Evolutionary conservation across 2,329 filamentous ascomycete species (phyloP), one percentile per base, ranked within the genome.

Genomic region (Chaetomium olivaceum): DNA sequence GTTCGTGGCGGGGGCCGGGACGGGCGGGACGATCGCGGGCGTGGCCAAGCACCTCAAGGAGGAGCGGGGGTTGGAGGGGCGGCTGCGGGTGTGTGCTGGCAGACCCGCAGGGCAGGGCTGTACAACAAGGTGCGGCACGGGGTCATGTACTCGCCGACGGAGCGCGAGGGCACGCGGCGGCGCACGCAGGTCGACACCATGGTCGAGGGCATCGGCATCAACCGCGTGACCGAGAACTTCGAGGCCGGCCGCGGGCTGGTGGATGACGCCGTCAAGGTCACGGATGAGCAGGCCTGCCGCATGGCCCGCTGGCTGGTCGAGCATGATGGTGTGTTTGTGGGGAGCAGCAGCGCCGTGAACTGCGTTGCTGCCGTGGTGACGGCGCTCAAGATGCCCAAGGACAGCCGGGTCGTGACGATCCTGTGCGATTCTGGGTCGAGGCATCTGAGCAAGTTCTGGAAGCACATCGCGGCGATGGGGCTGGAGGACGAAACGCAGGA

Each of bases 301-400:
- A 99, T 99, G 95, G 95, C 94, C n/a, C 84, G 92, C 68, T 98
- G 93, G 92, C 80, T 99, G 50, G 94, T 97, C 9, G 93, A 98
- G 79, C 90, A 93, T 69, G 95, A 99, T 77, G 95, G 95, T 8
- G 89, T 99, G 61, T 99, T 99, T 74, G 84, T 93, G 50, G 96
- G 95, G 9, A 97, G 93, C 76, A 97, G 92, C 76, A 97, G 91
- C 77, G 91, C 93, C n/a, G 94, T 99, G 61, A 99, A 99, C 77
- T 97, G 93, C 83, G 90, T 91, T 51, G 92, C 91, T 4, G 90
- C 91, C 25, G 88, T 91, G 11, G 84, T 84, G 59, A 83, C 89
- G 4, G 91, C 91, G 29, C 83, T 88, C 74, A 80, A 81, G 51
- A 78, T 93, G 67, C 85, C 86, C 4, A 75, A 79, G 61, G 84